Percentiles rank a stretch among this genome's conserved stretches.
Evolutionary conservation across 257 asterid genomes (phyloP).

Genomic region (Solanum ahanhuiri): DNA sequence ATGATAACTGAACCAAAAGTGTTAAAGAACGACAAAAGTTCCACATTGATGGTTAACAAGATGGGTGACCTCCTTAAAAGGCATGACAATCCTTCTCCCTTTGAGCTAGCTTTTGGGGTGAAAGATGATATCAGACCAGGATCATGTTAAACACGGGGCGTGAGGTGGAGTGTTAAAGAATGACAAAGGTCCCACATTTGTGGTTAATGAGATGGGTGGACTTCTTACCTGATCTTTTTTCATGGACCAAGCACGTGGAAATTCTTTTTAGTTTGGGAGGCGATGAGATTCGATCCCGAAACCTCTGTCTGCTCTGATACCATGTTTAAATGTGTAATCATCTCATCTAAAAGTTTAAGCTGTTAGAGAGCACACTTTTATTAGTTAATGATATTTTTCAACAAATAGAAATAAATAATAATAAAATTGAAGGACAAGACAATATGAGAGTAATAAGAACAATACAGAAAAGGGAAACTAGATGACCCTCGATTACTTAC

Average conservation of each 20-base stretch:
- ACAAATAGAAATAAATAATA: neutral
- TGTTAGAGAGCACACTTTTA: neutral
- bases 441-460: neutral
- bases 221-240: neutral
- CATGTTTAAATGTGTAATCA: too few relatives aligned
- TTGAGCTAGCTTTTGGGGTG: neutral
- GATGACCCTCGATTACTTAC: neutral
- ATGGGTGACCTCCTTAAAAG: neutral
- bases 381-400: too few relatives aligned
- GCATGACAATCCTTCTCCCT: neutral
- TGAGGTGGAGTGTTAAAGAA: neutral
- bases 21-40: neutral
- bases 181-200: neutral
- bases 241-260: neutral
- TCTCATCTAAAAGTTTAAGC: too few relatives aligned
- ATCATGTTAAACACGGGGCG: neutral
- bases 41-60: neutral
- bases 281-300: neutral
- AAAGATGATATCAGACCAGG: neutral
- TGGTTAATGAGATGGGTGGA: neutral
- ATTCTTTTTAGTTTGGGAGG: neutral
- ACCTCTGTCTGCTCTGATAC: neutral
- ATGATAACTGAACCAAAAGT: neutral
- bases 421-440: neutral
- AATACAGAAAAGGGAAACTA: neutral